A percentile compares a stretch with the other conserved stretches of the same genome.
These are phyloP conservation scores for Chimonanthus salicifolius DNA, from an alignment of 164 flowering plant genomes.

Conservation along the genomic window DNA sequence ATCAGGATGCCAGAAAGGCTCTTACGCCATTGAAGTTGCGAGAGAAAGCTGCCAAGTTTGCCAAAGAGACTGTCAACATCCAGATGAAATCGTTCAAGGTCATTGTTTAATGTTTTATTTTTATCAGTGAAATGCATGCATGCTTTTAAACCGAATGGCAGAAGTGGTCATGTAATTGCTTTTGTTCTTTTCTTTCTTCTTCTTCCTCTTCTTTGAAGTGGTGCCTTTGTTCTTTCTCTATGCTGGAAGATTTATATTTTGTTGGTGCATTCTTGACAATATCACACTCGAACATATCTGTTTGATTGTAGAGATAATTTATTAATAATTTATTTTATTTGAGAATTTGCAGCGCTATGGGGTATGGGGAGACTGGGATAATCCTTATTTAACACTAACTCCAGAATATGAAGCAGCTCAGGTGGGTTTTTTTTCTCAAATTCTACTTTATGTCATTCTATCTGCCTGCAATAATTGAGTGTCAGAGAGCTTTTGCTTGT, in stretches of 20 bases:
- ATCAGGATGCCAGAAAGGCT: constrained; percentile 72
- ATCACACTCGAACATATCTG: too few species aligned
- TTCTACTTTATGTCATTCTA: background rate
- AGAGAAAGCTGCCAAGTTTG: constrained; percentile 92
- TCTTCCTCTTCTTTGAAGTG: too few species aligned
- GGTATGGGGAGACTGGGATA: constrained; percentile 94
- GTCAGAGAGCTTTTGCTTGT: background rate
- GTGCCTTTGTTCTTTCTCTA: too few species aligned
- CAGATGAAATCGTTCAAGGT: constrained; percentile 98
- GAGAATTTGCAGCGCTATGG: constrained; percentile 72
- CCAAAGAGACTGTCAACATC: constrained; percentile 70
- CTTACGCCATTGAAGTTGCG: constrained; percentile 87
- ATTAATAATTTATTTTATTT: background rate
- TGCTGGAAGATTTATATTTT: too few species aligned
- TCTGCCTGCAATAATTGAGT: background rate
- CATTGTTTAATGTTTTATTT: constrained; percentile 4
- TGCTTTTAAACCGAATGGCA: background rate
- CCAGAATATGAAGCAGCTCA: constrained; percentile 98
- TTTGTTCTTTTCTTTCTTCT: background rate
- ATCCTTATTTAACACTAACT: constrained; percentile 84
- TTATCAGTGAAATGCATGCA: background rate
- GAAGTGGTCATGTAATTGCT: background rate
- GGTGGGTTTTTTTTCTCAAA: constrained; percentile 33
- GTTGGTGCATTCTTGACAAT: too few species aligned
- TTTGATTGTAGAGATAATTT: background rate